Conservation (phyloP, 495 filamentous ascomycete species). For the Apiosordaria backusii region DNA sequence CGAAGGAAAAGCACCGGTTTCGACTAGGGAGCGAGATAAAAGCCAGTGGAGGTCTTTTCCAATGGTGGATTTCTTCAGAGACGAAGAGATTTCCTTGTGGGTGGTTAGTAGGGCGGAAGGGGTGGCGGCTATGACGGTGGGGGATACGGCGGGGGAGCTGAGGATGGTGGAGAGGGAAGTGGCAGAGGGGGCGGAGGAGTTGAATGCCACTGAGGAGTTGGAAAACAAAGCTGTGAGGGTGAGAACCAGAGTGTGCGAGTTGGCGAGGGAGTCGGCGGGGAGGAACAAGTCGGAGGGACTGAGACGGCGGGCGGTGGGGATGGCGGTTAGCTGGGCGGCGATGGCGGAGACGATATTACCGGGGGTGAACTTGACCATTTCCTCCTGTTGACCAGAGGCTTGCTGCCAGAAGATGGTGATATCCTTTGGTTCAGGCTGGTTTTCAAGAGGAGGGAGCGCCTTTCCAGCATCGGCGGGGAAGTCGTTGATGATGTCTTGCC, state of each 20-base stretch:
- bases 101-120: slow-evolving; percentile 67
- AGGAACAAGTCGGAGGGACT: slow-evolving; percentile 75
- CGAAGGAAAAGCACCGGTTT: slow-evolving; percentile 67
- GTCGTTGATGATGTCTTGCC: slow-evolving; percentile 79
- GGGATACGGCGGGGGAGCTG: slow-evolving; percentile 55
- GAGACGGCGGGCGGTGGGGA: slow-evolving; percentile 72
- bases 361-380: slow-evolving; percentile 73
- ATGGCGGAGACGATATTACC: slow-evolving; percentile 78
- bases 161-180: slow-evolving; percentile 60
- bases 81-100: slow-evolving; percentile 50
- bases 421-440: slow-evolving; percentile 50
- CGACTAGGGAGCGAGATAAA: slow-evolving; percentile 62
- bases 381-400: slow-evolving; percentile 48
- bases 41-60: slow-evolving; percentile 57
- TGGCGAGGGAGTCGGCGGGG: slow-evolving; percentile 77
- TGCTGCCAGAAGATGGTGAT: slow-evolving; percentile 61
- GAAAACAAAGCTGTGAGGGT: slow-evolving; percentile 79
- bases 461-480: slow-evolving; percentile 44
- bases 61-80: slow-evolving; percentile 44
- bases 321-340: slow-evolving; percentile 66
- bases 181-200: slow-evolving; percentile 70
- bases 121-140: slow-evolving; percentile 79
- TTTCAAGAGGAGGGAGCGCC: slow-evolving; percentile 43
- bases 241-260: slow-evolving; percentile 72
- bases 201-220: slow-evolving; percentile 83